A percentile compares a stretch with the other conserved stretches of the same genome.
phyloP scores from a whole-genome alignment of 208 protist species.

The Porcisia deanei region DNA sequence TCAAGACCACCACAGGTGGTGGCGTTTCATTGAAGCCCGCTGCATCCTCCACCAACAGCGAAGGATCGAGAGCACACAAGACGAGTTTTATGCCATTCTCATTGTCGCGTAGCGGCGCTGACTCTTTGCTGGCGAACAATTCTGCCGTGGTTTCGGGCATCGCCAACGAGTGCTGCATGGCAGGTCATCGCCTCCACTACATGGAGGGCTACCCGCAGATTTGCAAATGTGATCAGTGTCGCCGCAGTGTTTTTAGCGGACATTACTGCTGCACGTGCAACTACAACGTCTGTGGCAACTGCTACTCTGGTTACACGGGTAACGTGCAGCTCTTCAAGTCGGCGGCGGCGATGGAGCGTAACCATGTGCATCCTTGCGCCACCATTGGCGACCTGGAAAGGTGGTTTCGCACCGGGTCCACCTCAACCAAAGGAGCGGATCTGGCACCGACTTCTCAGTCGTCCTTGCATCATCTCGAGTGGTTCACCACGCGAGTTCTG shows the following conservation, averaged over 20 bases:
- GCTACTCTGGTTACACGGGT: constrained; percentile 49
- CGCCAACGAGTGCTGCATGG: constrained; percentile 55
- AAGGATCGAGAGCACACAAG: not conserved
- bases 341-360: constrained; percentile 22
- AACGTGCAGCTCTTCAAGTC: constrained; percentile 32
- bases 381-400: constrained; percentile 84
- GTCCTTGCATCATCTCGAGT: constrained; percentile 50
- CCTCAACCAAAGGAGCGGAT: constrained; percentile 70
- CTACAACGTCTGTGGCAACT: constrained; percentile 54
- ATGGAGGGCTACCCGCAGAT: constrained; percentile 14
- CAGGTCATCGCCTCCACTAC: constrained; percentile 48
- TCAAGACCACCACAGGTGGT: constrained; percentile 7
- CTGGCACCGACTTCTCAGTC: constrained; percentile 65
- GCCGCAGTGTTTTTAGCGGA: constrained; percentile 26
- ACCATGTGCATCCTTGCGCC: constrained; percentile 70
- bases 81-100: not conserved
- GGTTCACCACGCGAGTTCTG: constrained; percentile 54
- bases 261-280: constrained; percentile 60
- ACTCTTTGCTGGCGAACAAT: not conserved
- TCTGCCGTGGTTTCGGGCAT: constrained; percentile 8
- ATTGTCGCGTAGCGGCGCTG: not conserved
- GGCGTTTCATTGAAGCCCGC: not conserved
- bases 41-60: not conserved
- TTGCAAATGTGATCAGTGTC: constrained; percentile 47
- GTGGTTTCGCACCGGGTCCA: constrained; percentile 77